Conservation (phyloP, 306 rosid species). For the Begonia loranthoides region DNA sequence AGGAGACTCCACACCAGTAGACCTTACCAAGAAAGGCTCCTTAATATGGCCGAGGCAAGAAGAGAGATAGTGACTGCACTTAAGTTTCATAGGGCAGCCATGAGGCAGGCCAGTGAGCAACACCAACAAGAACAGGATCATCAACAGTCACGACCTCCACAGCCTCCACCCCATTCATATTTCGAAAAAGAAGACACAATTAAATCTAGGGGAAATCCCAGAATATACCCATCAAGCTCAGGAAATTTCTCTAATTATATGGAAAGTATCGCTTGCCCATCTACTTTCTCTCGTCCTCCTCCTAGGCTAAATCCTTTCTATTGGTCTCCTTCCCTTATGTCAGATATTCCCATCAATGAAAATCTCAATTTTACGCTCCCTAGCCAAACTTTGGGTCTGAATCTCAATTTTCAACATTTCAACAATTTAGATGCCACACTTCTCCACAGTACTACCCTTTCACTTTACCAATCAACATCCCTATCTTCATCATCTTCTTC, state of each 20-base stretch:
- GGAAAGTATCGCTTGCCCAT: background rate
- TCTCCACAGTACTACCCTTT: conserved; percentile 16
- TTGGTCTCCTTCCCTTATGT: conserved; percentile 18
- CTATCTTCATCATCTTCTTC: conserved; percentile 30
- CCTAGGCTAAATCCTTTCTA: conserved; percentile 11
- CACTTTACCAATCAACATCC: conserved; percentile 11
- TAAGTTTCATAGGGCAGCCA: conserved; percentile 72
- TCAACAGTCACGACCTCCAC: conserved; percentile 9
- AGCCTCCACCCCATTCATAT: conserved; percentile 13
- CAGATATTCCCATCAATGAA: conserved; percentile 24
- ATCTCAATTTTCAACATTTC: conserved; percentile 79
- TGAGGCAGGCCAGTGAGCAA: conserved; percentile 63
- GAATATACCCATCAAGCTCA: conserved; percentile 17
- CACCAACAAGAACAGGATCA: conserved; percentile 18
- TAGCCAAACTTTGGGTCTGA: conserved; percentile 65
- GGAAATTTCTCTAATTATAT: conserved; percentile 4
- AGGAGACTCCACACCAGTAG: conserved; percentile 70
- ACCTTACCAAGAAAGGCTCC: conserved; percentile 71
- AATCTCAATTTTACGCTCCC: conserved; percentile 53
- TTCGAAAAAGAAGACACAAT: conserved; percentile 25
- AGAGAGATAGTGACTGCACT: conserved; percentile 86
- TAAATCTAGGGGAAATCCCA: conserved; percentile 40
- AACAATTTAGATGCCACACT: conserved; percentile 28
- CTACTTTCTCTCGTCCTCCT: conserved; percentile 11
- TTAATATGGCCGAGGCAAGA: conserved; percentile 92